phyloP scores from a whole-genome alignment of 805 yeast genomes.

The Cyberlindnera meyerae region DNA sequence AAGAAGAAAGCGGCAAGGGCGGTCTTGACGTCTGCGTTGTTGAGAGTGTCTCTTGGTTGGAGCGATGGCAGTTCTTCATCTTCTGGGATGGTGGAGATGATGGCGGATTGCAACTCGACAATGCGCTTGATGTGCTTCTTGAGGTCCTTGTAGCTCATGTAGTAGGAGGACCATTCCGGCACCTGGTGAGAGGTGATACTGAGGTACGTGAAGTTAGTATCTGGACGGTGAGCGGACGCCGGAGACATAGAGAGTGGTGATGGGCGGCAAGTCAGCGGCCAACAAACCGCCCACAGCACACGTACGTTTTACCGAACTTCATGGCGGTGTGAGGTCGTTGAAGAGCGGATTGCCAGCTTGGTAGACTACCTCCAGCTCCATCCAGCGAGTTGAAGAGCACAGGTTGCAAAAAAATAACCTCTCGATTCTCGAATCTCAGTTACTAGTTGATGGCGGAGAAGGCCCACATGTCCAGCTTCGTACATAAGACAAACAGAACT shows the following conservation, averaged over 20 bases:
- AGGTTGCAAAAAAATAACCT: too few species aligned
- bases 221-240: too few species aligned
- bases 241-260: too few species aligned
- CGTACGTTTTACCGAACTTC: constrained; percentile 25
- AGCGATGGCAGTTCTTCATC: constrained; percentile 19
- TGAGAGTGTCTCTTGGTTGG: constrained; percentile 29
- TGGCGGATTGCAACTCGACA: constrained; percentile 37
- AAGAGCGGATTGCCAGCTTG: too few species aligned
- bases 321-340: too few species aligned
- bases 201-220: constrained; percentile 1
- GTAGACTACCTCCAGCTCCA: too few species aligned
- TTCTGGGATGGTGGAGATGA: constrained; percentile 9
- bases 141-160: constrained; percentile 80
- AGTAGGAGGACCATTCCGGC: constrained; percentile 82
- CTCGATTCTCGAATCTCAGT: too few species aligned
- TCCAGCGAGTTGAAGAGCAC: too few species aligned
- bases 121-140: constrained; percentile 75
- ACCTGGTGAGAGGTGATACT: constrained; percentile 72
- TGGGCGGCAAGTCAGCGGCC: neutral
- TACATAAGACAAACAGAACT: too few species aligned
- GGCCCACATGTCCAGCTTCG: too few species aligned
- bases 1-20: constrained; percentile 65
- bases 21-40: constrained; percentile 39
- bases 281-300: neutral
- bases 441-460: too few species aligned